Conservation (phyloP, 2,329 filamentous ascomycete species). For the Waltergamsia citrina region DNA sequence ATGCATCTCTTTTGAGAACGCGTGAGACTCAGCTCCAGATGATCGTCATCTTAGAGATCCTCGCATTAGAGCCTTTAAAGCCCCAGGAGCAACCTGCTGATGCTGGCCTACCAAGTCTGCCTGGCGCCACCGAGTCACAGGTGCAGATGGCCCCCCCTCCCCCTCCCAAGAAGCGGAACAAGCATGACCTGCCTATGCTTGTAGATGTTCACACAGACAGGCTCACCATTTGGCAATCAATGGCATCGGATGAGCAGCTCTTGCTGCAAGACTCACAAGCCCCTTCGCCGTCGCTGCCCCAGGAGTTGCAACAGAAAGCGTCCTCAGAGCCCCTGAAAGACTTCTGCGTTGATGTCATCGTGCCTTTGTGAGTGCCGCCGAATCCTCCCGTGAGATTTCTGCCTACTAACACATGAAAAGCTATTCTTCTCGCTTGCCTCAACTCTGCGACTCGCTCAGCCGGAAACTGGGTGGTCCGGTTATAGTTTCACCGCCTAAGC, state of each 20-base stretch:
- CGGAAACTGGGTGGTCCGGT: constrained; percentile 68
- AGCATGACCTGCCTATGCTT: constrained; percentile 54
- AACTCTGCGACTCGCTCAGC: constrained; percentile 60
- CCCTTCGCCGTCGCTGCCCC: constrained; percentile 17
- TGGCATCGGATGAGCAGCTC: constrained; percentile 50
- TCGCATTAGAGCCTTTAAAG: constrained; percentile 54
- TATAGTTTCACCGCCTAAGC: constrained; percentile 43
- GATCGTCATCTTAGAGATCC: constrained; percentile 67
- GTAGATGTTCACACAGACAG: constrained; percentile 69
- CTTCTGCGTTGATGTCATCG: constrained; percentile 72
- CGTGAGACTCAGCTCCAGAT: constrained; percentile 75
- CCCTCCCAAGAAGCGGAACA: constrained; percentile 43
- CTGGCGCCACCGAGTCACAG: constrained; percentile 17
- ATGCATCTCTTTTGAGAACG: constrained; percentile 57
- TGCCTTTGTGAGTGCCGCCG: constrained; percentile 56
- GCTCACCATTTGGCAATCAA: constrained; percentile 76
- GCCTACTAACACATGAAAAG: constrained; percentile 31
- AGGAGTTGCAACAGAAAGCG: constrained; percentile 26
- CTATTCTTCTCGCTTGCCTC: constrained; percentile 67
- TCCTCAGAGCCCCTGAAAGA: constrained; percentile 57
- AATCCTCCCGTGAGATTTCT: not conserved
- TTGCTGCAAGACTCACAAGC: constrained; percentile 39
- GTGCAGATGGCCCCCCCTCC: constrained; percentile 14
- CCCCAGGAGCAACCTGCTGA: constrained; percentile 29
- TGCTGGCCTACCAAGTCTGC: constrained; percentile 35